phyloP scores from a whole-genome alignment of 192 early-diverging fungal genomes.

The Martensiomyces pterosporus region DNA sequence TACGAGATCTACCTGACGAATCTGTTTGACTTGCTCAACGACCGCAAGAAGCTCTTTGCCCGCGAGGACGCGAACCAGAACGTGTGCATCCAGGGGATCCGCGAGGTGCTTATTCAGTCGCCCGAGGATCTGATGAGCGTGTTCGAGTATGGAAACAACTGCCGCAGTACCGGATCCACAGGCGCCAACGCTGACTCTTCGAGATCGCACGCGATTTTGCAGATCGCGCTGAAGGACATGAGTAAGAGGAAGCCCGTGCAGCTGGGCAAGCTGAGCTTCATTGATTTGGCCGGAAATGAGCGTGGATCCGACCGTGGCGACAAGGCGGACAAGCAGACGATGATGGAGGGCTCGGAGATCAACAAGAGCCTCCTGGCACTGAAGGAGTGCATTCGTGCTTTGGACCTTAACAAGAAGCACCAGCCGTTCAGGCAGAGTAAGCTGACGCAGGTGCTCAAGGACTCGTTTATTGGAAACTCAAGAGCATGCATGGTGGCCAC shows the following conservation, averaged over 20 bases:
- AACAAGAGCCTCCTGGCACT: conserved; percentile 97
- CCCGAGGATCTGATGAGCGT: conserved; percentile 86
- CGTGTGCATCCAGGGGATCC: conserved; percentile 86
- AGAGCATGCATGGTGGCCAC: conserved; percentile 99
- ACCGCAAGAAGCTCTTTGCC: conserved; percentile 87
- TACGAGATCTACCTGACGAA: conserved; percentile 99
- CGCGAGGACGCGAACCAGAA: conserved; percentile 94
- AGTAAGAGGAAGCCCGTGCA: conserved; percentile 56
- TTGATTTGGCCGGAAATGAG: conserved; percentile 97
- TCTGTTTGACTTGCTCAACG: conserved; percentile 89
- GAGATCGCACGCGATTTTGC: conserved; percentile 95
- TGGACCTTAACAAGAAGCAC: conserved; percentile 93
- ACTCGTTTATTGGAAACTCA: conserved; percentile 97
- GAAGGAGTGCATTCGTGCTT: conserved; percentile 96
- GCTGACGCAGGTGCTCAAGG: conserved; percentile 94
- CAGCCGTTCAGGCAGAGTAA: conserved; percentile 98
- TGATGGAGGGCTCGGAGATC: conserved; percentile 99
- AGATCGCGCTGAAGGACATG: conserved; percentile 78
- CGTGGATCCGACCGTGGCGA: conserved; percentile 96
- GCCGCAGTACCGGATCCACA: conserved; percentile 90
- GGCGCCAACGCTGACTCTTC: conserved; percentile 95
- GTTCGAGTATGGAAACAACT: conserved; percentile 87
- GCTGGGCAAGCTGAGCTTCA: conserved; percentile 90
- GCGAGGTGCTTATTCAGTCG: conserved; percentile 82
- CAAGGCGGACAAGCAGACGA: conserved; percentile 80